Base-by-base conservation (phyloP, 495 filamentous ascomycete species). In the Penicillium soppii region DNA sequence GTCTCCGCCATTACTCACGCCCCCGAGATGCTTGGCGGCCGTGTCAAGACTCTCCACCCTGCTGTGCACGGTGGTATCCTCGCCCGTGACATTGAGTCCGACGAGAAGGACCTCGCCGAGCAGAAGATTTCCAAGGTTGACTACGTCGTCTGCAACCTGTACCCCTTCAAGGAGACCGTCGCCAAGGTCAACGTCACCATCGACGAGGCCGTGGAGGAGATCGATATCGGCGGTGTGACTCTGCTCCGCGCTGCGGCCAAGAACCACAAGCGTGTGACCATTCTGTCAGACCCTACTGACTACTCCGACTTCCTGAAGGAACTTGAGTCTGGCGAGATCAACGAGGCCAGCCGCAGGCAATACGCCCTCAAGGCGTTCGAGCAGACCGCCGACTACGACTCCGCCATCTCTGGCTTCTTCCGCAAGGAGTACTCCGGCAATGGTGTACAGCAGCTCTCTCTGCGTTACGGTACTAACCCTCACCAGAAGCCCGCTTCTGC, bases 51-150 rank as follows among this genome's bases (percentile, higher is more conserved):
- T 42, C 86, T 97, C 35, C 92, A 97, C 75, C 94, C 92, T 10
- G 89, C 88, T 29, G 92, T 97, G 37, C 92, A 97, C 71, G 90
- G 90, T 57, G 85, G 86, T 63, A 97, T 98, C 54, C 88, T 98
- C 30, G 92, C 95, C 39, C 87, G 92, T 52, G 84, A 97, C 67
- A 84, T 96, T 44, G 89, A 85, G 46, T 89, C 91, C 23, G 94
- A 98, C 70, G 88, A 96, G 77, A 91, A 95, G 72, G 94, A 98
- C 66, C 86, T 98, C 29, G 90, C 92, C 30, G 88, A 94, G 68
- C 91, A 96, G 76, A 96, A 91, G 73, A 98, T 98, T 64, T 77
- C 87, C 73, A 97, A 97, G 78, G 90, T 98, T 38, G 92, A 97
- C 81, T 98, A 87, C 64, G 92, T 97, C 52, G 87, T 97, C 62